Conservation (phyloP, 2,329 filamentous ascomycete species). For the Trichoderma lentiforme region DNA sequence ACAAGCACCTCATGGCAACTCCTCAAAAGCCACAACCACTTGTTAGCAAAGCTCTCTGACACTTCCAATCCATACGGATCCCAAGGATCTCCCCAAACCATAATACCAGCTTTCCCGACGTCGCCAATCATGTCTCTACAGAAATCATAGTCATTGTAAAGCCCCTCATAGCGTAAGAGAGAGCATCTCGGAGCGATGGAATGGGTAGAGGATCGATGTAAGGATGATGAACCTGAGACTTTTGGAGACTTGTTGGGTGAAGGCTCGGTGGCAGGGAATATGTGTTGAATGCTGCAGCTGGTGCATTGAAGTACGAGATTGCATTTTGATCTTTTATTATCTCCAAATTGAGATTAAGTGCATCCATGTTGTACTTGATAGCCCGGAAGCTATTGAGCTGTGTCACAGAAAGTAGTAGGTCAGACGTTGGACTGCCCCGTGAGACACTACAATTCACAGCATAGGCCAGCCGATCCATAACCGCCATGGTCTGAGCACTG, state of each 20-base stretch:
- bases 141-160: background rate
- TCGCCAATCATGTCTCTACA: background rate
- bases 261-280: background rate
- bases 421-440: background rate
- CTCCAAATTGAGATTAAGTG: background rate
- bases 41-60: conserved; percentile 42
- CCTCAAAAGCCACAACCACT: conserved; percentile 36
- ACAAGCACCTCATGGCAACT: background rate
- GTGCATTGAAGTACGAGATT: background rate
- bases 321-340: background rate
- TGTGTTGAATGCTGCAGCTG: background rate
- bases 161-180: background rate
- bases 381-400: conserved; percentile 1
- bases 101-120: conserved; percentile 25
- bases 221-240: background rate
- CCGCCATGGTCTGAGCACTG: background rate
- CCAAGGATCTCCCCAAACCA: conserved; percentile 50
- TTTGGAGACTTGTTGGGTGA: background rate
- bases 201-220: background rate
- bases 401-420: background rate
- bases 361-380: background rate
- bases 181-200: background rate
- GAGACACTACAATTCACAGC: background rate
- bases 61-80: conserved; percentile 46
- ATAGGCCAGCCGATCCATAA: background rate